Evolutionary conservation across 2,329 filamentous ascomycete species (phyloP).

Genomic region (Sarocladium strictum): DNA sequence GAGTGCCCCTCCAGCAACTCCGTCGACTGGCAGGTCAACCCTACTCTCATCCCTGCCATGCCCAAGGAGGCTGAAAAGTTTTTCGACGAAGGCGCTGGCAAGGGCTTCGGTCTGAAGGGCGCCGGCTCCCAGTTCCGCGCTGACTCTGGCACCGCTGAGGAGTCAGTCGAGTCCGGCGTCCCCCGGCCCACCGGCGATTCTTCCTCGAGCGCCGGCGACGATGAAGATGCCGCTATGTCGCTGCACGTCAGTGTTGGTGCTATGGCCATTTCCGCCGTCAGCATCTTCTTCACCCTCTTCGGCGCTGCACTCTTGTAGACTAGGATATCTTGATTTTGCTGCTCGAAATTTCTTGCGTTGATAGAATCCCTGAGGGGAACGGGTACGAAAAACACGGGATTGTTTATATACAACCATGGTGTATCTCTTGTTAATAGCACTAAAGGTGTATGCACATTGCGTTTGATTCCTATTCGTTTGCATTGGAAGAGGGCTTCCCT

Average conservation of each 20-base stretch:
- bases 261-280: slow-evolving; percentile 27
- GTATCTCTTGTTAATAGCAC: slow-evolving; percentile 4
- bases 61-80: slow-evolving; percentile 44
- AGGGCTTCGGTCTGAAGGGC: slow-evolving; percentile 46
- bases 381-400: neutral
- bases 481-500: too few relatives aligned
- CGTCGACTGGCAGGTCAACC: slow-evolving; percentile 43
- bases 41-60: slow-evolving; percentile 44
- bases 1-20: slow-evolving; percentile 43
- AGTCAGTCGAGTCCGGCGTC: slow-evolving; percentile 28
- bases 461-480: neutral
- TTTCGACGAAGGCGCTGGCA: slow-evolving; percentile 47
- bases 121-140: slow-evolving; percentile 47
- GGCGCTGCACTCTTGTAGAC: slow-evolving; percentile 33
- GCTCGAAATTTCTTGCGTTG: neutral
- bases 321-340: neutral
- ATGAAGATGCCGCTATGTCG: slow-evolving; percentile 26
- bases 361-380: neutral
- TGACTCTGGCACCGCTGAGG: slow-evolving; percentile 40
- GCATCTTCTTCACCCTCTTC: slow-evolving; percentile 30
- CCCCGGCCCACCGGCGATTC: slow-evolving; percentile 21
- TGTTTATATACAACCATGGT: neutral
- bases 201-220: slow-evolving; percentile 13
- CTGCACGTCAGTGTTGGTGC: slow-evolving; percentile 24
- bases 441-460: neutral